Conservation (phyloP, 164 flowering plant genomes). For the Macadamia integrifolia region DNA sequence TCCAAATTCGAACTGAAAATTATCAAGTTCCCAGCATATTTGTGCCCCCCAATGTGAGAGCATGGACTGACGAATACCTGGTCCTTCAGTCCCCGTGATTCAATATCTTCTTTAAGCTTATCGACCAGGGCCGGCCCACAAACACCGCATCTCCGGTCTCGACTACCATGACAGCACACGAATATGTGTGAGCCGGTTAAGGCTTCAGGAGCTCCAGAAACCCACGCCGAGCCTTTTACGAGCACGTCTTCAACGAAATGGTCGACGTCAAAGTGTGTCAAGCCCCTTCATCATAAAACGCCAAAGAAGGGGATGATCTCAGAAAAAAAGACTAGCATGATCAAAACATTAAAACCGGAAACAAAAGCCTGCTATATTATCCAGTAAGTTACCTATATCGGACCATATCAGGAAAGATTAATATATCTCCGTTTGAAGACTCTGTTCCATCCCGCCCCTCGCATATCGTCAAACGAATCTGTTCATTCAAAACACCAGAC, state of each 20-base stretch:
- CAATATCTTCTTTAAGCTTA: conserved; percentile 64
- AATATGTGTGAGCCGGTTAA: conserved; percentile 69
- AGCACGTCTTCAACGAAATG: conserved; percentile 80
- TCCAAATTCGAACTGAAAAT: conserved; percentile 52
- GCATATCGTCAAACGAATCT: conserved; percentile 71
- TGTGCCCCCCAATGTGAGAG: conserved; percentile 94
- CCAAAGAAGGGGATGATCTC: conserved; percentile 8
- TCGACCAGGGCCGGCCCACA: conserved; percentile 89
- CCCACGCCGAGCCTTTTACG: conserved; percentile 59
- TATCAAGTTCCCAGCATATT: conserved; percentile 93
- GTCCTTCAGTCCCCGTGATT: conserved; percentile 42
- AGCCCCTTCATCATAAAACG: conserved; percentile 40
- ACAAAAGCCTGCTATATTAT: not conserved
- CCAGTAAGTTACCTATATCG: conserved; percentile 50
- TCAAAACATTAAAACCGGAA: not conserved
- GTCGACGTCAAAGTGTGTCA: conserved; percentile 64
- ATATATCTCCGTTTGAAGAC: conserved; percentile 63
- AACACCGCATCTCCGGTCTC: conserved; percentile 90
- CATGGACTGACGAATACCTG: conserved; percentile 67
- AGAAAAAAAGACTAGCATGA: not conserved
- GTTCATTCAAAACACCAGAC: conserved; percentile 10
- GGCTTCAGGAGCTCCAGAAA: conserved; percentile 44
- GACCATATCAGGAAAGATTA: conserved; percentile 86
- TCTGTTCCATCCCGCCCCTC: conserved; percentile 53
- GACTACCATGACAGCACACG: conserved; percentile 84